Base-by-base conservation (phyloP, 2,329 filamentous ascomycete genomes). In the Dichotomopilus funicola region DNA sequence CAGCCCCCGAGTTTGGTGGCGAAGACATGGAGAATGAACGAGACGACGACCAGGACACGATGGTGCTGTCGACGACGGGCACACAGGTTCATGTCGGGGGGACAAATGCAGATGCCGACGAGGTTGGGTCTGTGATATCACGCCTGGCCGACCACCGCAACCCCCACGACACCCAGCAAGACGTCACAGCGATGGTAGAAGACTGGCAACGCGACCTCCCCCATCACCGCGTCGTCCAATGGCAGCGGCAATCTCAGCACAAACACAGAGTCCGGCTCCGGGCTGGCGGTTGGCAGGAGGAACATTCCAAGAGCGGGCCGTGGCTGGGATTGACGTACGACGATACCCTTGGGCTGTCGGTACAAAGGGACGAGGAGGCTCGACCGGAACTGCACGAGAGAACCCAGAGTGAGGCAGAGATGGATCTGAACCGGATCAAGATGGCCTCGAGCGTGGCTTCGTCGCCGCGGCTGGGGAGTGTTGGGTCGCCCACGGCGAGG, bases 251-350 rank as follows among this genome's bases (percentile, higher is more conserved):
- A 19, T 67, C 69, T 44, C 71, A 73, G 12, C 76, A 78, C 49
- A 71, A 68, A 48, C 74, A 78, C 54, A 70, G 67, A 27, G 19
- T 27, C 19, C 19, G 19, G 19, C 19, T 27, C 19, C 19, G 19
- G 3, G 19, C 19, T 10, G 72, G 70, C 9, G 75, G 76, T 4
- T 67, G 76, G 3, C 78, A 72, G 71, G 69, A 77, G 57, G 71
- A 74, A 19, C 67, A 63, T 33, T 68, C 66, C 7, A 57, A 71
- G 8, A 68, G 70, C 52, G 74, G 76, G 54, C 72, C 74, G 0
- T 68, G 72, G 2, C 69, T 73, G 31, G 74, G 71, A 27, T 63
- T 75, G 31, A 76, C 71, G 53, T 68, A 70, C 10, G 72, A 75
- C 56, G 67, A 67, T 5, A 73, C 70, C 6, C 66, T 61, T 33